Percentiles rank a stretch among this genome's conserved stretches.
Conservation (phyloP, 78 protist species). For the Capsaspora owczarzaki region DNA sequence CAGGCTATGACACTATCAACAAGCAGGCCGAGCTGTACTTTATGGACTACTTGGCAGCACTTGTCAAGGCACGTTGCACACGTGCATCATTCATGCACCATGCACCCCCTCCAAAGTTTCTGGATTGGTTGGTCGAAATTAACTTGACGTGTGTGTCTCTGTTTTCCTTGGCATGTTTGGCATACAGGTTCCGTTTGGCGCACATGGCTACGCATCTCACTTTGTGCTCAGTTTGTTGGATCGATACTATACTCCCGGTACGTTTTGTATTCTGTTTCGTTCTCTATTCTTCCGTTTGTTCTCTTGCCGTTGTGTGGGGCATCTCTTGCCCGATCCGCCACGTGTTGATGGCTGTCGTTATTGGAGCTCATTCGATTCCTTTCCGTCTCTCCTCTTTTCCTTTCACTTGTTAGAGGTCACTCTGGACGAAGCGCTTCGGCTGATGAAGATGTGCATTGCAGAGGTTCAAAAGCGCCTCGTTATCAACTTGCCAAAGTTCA, state of each 20-base stretch:
- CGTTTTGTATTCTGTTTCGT: not conserved
- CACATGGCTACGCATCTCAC: constrained; percentile 59
- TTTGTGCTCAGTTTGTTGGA: constrained; percentile 48
- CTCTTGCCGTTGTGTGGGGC: not conserved
- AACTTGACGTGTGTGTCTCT: no score
- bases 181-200: constrained; percentile 45
- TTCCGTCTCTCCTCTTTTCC: no score
- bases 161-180: no score
- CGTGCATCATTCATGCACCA: no score
- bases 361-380: no score
- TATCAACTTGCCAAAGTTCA: not conserved
- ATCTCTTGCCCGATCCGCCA: not conserved
- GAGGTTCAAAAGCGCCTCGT: constrained; percentile 54
- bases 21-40: constrained; percentile 37
- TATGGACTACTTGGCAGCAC: constrained; percentile 50
- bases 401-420: not conserved
- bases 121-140: no score
- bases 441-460: constrained; percentile 25
- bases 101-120: no score
- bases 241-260: not conserved
- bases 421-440: constrained; percentile 26
- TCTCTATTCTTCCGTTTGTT: not conserved
- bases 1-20: constrained; percentile 47
- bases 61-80: no score
- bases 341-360: no score